Base-by-base conservation (phyloP, 1,284 basidiomycete species). In the Irpex sp. region DNA sequence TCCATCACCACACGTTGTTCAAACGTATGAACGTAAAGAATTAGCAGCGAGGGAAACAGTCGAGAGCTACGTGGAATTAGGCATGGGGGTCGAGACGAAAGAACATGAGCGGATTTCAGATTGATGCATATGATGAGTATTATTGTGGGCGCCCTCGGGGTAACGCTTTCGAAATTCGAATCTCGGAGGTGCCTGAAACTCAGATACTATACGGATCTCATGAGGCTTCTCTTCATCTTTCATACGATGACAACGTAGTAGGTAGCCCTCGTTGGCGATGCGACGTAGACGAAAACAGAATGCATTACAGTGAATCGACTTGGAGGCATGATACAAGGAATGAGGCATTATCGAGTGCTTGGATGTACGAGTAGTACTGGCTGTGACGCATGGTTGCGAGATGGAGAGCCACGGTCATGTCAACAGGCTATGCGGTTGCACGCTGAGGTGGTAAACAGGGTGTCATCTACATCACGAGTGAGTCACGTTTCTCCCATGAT, bases 71-170 rank as follows among this genome's bases (percentile, higher is more conserved):
- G 62, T 59, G 47, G 49, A 34, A 62, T 62, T 58, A 62, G 48
- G 40, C 62, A 62, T 62, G 62, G 5, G 26, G 38, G 48, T 58
- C 40, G 57, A 58, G 57, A 34, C 19, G 57, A 44, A 48, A 26
- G 38, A 4, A 44, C 21, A 8, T 57, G 19, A 19, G 19, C 31
- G 11, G 19, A 55, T 55, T 47, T 13, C 31, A 26, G 52, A 55
- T 13, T 21, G 11, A 13, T 13, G 52, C 52, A 34, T 34, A 49
- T 55, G 52, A 34, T 26, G 21, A 55, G 4, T 5, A 9, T 55
- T 15, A 2, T 26, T 13, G 52, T 55, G 52, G 52, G 31, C 31
- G 52, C 40, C 40, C 40, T 47, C 40, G 40, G 40, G 40, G 40
- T 47, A 47, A 47, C 40, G 40, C 40, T 47, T 47, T 47, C 31